Evolutionary conservation across 1,139 yeast genomes (phyloP).

Genomic region (Zhuliangozyma blackwelliae): DNA sequence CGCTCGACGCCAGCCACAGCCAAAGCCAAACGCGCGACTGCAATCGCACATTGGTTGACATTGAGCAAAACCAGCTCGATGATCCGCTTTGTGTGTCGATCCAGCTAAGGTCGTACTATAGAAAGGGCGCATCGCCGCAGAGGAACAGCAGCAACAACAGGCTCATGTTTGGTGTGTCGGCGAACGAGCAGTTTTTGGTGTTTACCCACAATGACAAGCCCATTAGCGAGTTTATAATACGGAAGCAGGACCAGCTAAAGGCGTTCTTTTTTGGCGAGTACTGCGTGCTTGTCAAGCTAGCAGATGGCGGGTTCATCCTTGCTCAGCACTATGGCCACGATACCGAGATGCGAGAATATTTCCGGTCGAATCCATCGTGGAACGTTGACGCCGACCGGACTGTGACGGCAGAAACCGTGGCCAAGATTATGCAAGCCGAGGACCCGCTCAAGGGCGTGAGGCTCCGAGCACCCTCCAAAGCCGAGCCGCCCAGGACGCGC

Average conservation of each 20-base stretch:
- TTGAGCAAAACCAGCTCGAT: background rate
- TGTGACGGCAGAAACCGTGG: constrained; percentile 2
- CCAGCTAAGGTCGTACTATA: background rate
- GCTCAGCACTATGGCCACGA: constrained; percentile 10
- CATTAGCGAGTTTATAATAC: constrained; percentile 5
- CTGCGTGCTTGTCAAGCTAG: constrained; percentile 7
- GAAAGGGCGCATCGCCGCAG: background rate
- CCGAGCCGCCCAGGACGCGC: too few species aligned
- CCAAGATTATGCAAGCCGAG: background rate
- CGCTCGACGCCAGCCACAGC: too few species aligned
- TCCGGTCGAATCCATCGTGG: constrained; percentile 6
- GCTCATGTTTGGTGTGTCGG: constrained; percentile 7
- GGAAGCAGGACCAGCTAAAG: constrained; percentile 8
- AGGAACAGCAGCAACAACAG: background rate
- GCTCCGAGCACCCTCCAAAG: too few species aligned
- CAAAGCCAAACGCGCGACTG: constrained; percentile 1
- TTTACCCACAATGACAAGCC: constrained; percentile 5
- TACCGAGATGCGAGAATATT: constrained; percentile 9
- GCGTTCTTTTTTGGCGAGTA: constrained; percentile 7
- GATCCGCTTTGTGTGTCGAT: background rate
- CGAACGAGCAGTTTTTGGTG: constrained; percentile 8
- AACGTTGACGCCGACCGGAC: constrained; percentile 6
- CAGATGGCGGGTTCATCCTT: constrained; percentile 5
- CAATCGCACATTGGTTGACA: background rate
- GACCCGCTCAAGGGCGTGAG: background rate